Evolutionary conservation across 2,329 filamentous ascomycete species (phyloP), one percentile per base, ranked within the genome.

Genomic region (Colletotrichum gloeosporioides): DNA sequence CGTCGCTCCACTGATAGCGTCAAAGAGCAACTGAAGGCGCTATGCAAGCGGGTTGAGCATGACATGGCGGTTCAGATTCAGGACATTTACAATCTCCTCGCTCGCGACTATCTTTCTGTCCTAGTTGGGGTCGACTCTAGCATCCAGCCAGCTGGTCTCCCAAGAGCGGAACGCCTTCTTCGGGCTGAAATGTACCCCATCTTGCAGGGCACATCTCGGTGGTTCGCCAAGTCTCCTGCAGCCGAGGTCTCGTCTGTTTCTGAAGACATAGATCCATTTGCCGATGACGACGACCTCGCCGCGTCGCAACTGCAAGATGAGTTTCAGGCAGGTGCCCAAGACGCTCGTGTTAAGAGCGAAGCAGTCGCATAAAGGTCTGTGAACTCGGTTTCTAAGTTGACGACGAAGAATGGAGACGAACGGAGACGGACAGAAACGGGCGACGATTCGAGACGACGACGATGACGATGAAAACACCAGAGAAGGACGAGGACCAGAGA

Each of bases 1-100:
- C 72, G 67, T 22, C 61, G 57, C n/a, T 62, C 75, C 44, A 71
- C 75, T 4, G 68, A 77, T 64, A 75, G 31, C 15, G 80, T 82
- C 9, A 71, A 73, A 44, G 16, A 66, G 13, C 77, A 78, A 63
- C 78, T 82, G 16, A 64, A 53, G 49, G 34, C 32, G 3, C 27
- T 76, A 16, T 74, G 59, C 31, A 22, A 49, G 8, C 64, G 71
- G 18, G 44, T 69, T 4, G 44, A 76, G 25, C n/a, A 74, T 15
- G 64, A 59, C 15, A 36, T 76, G 44, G 16, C 44, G 1, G 16
- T 15, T 6, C 70, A 76, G 49, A 44, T 76, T 10, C 70, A 76
- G n/a, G 70, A 69, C 3, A 69, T 76, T 22, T 74, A 76, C 44
- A 69, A 73, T 31, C 8, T 76, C 4, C 44, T 76, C 31, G 74